phyloP scores from a whole-genome alignment of 1,139 yeast species.

The Candida pseudoviswanathii region DNA sequence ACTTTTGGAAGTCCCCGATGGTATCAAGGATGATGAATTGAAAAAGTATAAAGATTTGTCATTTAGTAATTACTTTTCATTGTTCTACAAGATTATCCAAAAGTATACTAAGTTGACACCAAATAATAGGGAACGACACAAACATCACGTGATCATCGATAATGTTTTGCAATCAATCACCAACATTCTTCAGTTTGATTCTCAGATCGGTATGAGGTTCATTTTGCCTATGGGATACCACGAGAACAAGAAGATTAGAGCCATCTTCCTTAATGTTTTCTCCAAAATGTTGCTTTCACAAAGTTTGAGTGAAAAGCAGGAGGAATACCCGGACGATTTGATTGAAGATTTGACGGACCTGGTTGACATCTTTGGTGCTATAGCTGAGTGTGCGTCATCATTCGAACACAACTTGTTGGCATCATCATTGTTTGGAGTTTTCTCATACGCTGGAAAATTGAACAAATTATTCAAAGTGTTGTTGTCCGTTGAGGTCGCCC shows the following conservation, averaged over 20 bases:
- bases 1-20: constrained; percentile 64
- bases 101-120: constrained; percentile 44
- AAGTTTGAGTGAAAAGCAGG: constrained; percentile 24
- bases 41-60: constrained; percentile 61
- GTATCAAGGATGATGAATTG: constrained; percentile 57
- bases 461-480: constrained; percentile 59
- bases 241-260: constrained; percentile 61
- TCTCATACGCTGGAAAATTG: constrained; percentile 54
- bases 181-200: constrained; percentile 69
- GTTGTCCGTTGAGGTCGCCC: constrained; percentile 62
- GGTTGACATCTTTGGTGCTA: constrained; percentile 47
- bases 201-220: constrained; percentile 75
- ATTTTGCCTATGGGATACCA: constrained; percentile 82
- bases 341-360: constrained; percentile 26
- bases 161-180: constrained; percentile 71
- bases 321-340: constrained; percentile 30
- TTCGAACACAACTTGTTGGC: constrained; percentile 57
- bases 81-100: constrained; percentile 71
- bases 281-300: constrained; percentile 59
- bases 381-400: constrained; percentile 67
- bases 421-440: constrained; percentile 64
- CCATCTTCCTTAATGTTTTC: constrained; percentile 77
- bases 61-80: constrained; percentile 72
- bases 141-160: constrained; percentile 58
- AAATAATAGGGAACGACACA: constrained; percentile 45